A percentile compares a stretch with the other conserved stretches of the same genome.
Conservation (phyloP, 768 basidiomycete species). For the Multifurca ochricompacta region DNA sequence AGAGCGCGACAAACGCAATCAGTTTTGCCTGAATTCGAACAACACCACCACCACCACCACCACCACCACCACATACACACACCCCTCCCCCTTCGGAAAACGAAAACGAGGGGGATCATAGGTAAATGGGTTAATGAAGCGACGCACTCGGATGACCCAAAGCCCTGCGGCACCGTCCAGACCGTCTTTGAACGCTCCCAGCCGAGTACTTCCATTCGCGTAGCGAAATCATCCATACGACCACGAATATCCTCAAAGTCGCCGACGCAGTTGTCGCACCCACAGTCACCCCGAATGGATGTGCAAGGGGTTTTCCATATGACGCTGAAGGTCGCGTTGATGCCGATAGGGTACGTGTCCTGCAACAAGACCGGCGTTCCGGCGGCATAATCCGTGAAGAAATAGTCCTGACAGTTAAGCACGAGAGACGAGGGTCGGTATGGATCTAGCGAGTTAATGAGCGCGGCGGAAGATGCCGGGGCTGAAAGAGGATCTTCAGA, state of each 20-base stretch:
- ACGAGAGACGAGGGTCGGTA: constrained; percentile 54
- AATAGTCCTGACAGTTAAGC: constrained; percentile 53
- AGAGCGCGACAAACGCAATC: background rate
- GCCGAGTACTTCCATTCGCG: constrained; percentile 52
- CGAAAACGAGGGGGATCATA: no score
- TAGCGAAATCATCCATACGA: constrained; percentile 57
- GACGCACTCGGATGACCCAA: constrained; percentile 42
- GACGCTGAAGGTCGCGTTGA: constrained; percentile 56
- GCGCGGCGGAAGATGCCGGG: constrained; percentile 38
- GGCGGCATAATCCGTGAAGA: constrained; percentile 48
- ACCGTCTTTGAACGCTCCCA: constrained; percentile 63
- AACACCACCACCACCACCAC: background rate
- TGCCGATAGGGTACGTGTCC: constrained; percentile 49
- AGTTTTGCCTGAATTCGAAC: background rate
- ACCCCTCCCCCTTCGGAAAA: no score
- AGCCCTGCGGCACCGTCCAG: constrained; percentile 78
- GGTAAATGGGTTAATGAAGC: no score
- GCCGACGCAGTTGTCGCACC: constrained; percentile 64
- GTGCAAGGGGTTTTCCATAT: constrained; percentile 60
- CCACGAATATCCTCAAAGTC: constrained; percentile 59
- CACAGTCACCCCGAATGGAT: constrained; percentile 61
- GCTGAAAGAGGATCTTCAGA: constrained; percentile 57
- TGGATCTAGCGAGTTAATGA: constrained; percentile 42
- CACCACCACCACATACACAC: no score
- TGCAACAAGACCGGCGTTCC: constrained; percentile 69